Conservation (phyloP, 331 rosid species). For the Acacia pycnantha region DNA sequence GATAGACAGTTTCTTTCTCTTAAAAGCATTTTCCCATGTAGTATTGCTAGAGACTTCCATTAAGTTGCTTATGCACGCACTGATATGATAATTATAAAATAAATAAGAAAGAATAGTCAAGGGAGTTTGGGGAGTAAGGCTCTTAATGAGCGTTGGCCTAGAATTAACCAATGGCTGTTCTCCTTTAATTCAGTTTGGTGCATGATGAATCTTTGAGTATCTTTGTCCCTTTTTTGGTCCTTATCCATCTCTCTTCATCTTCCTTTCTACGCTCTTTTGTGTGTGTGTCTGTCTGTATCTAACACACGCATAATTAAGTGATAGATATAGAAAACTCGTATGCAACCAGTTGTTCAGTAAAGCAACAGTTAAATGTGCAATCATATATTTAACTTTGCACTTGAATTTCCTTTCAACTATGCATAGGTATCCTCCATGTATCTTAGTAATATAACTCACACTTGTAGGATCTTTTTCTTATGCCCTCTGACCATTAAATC, state of each 20-base stretch:
- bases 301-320: neutral
- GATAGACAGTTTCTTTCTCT: neutral
- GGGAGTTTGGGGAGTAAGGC: neutral
- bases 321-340: neutral
- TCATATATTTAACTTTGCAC: neutral
- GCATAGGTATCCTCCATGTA: conserved; percentile 11
- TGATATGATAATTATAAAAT: neutral
- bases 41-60: neutral
- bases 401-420: conserved; percentile 8
- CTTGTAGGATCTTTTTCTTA: conserved; percentile 16
- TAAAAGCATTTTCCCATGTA: neutral
- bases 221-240: neutral
- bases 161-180: neutral
- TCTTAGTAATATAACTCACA: conserved; percentile 4
- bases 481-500: conserved; percentile 1
- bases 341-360: neutral
- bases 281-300: too few species aligned
- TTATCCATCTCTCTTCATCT: neutral
- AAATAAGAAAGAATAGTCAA: neutral
- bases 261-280: neutral
- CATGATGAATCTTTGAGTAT: neutral
- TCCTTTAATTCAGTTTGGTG: neutral
- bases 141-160: neutral
- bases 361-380: neutral
- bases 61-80: neutral